Evolutionary conservation across 441 rosid genomes (phyloP).

Genomic region (Dalechampia spathulata): DNA sequence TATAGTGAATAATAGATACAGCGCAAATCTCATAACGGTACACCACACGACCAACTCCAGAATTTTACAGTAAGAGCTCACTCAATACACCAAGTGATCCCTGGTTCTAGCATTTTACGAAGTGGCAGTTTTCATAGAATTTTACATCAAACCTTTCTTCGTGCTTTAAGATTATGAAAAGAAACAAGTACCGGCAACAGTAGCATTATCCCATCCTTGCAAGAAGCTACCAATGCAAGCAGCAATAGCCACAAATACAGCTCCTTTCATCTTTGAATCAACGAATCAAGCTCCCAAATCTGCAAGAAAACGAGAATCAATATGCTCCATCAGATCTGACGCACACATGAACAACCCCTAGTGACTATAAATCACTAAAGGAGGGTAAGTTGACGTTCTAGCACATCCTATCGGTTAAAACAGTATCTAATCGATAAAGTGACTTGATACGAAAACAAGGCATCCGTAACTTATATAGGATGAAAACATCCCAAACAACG

Average conservation of each 20-base stretch:
- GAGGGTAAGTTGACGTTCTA: no score
- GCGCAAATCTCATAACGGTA: no score
- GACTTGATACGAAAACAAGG: no score
- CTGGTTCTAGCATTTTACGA: no score
- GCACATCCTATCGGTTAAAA: not conserved
- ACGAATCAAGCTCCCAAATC: constrained; percentile 18
- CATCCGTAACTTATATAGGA: no score
- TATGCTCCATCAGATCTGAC: constrained; percentile 23
- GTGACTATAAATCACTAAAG: no score
- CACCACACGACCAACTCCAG: no score
- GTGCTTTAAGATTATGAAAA: not conserved
- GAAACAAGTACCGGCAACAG: constrained; percentile 71
- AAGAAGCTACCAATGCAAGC: constrained; percentile 91
- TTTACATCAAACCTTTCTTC: not conserved
- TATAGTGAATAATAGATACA: no score
- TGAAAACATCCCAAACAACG: no score
- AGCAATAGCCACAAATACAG: constrained; percentile 84
- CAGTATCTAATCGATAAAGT: not conserved
- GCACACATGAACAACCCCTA: not conserved
- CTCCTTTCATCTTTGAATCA: constrained; percentile 54
- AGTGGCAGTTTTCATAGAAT: no score
- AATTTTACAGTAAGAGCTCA: no score
- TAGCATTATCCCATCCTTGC: constrained; percentile 99
- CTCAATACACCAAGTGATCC: no score
- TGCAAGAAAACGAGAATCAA: constrained; percentile 16